Percentiles rank a stretch among this genome's conserved stretches.
Evolutionary conservation across 2,329 filamentous ascomycete species (phyloP).

Genomic region (Zymoseptoria crescenta): DNA sequence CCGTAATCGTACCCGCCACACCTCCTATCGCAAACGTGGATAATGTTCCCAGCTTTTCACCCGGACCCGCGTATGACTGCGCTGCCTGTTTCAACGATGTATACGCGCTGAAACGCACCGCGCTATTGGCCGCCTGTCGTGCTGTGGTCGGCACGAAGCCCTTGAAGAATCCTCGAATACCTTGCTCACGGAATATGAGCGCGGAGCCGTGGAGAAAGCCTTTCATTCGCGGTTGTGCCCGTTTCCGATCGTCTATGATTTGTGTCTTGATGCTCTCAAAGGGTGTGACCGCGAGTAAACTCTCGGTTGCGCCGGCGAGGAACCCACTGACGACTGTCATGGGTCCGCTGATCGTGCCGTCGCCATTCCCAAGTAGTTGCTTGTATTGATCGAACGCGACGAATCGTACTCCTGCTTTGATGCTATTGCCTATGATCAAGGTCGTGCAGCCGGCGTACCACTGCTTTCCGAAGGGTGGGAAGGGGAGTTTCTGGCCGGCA

Average conservation of each 20-base stretch:
- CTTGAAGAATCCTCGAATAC: conserved; percentile 88
- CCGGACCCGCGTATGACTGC: conserved; percentile 85
- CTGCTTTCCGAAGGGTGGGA: conserved; percentile 84
- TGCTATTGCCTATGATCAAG: conserved; percentile 88
- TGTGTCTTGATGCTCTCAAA: conserved; percentile 99
- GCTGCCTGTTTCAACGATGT: conserved; percentile 85
- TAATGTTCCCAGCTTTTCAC: conserved; percentile 82
- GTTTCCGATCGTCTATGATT: conserved; percentile 93
- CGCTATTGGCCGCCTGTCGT: conserved; percentile 88
- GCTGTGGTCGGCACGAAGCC: conserved; percentile 93
- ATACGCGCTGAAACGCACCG: conserved; percentile 89
- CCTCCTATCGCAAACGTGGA: conserved; percentile 90
- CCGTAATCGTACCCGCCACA: conserved; percentile 81
- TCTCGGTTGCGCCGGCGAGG: conserved; percentile 90
- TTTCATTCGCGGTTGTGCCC: conserved; percentile 72
- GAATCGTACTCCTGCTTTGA: conserved; percentile 94
- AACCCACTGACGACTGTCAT: conserved; percentile 89
- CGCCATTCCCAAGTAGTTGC: conserved; percentile 65
- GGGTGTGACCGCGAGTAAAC: conserved; percentile 84
- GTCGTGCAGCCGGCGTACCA: conserved; percentile 99
- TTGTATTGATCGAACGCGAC: conserved; percentile 97
- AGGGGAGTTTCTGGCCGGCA: conserved; percentile 79
- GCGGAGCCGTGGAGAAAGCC: conserved; percentile 87
- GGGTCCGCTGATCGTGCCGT: conserved; percentile 84
- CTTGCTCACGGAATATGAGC: conserved; percentile 81